phyloP scores from a whole-genome alignment of 2,329 filamentous ascomycete genomes.

The Ophiostoma piceae region DNA sequence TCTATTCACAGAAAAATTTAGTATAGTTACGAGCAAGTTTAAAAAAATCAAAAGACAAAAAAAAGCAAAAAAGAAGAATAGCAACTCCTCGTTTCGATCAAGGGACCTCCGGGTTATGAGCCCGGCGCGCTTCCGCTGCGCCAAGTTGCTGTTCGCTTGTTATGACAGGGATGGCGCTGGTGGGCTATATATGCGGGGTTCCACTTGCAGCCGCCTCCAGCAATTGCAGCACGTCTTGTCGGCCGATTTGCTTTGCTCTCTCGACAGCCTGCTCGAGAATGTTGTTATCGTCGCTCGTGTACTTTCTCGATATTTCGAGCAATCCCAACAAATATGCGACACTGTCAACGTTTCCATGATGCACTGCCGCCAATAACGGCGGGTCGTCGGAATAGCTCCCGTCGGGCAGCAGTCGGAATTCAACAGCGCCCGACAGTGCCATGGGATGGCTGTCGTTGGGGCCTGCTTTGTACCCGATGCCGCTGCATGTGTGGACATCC shows the following conservation, averaged over 20 bases:
- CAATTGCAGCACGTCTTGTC: background rate
- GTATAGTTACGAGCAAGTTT: background rate
- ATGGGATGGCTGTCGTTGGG: background rate
- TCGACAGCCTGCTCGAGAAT: background rate
- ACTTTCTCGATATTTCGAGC: background rate
- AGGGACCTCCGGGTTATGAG: constrained; percentile 26
- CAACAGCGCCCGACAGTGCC: background rate
- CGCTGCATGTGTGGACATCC: background rate
- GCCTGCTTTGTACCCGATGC: background rate
- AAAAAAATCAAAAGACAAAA: background rate
- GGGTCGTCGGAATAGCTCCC: background rate
- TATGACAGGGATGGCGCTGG: background rate
- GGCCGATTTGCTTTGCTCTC: background rate
- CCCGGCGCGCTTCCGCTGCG: constrained; percentile 26
- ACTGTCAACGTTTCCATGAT: background rate
- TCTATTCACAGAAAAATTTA: background rate
- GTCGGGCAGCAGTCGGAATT: background rate
- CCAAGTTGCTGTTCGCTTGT: constrained; percentile 23
- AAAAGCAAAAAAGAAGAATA: constrained; percentile 1
- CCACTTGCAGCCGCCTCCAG: background rate
- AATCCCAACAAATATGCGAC: background rate
- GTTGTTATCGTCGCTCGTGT: background rate
- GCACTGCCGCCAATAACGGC: background rate
- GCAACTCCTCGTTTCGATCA: constrained; percentile 12
- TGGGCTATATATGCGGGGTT: background rate